Base-by-base conservation (phyloP, 2,329 filamentous ascomycete species). In the Fusarium verrucosum region DNA sequence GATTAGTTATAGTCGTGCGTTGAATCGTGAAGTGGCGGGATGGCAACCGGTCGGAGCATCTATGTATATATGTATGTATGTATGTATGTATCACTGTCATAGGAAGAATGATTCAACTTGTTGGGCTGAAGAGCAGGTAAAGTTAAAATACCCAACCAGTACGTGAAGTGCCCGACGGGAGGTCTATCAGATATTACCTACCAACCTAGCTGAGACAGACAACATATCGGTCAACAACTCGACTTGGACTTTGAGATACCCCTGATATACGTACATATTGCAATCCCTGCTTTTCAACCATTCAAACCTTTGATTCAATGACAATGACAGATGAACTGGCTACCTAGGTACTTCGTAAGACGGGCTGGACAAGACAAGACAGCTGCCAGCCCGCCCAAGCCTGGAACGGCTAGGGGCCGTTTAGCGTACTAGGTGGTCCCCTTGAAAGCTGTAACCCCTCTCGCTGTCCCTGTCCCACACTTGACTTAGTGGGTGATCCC, bases 331-430 rank as follows among this genome's bases (percentile, higher is more conserved):
- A 58, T 23, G 50, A 33, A 53, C 26, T 33, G 44, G 10, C 28
- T 25, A 38, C 20, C 37, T 38, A 45, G 10, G 25, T 46, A 25
- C 28, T 45, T 63, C 23, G 23, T 52, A 50, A 62, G 56, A 50
- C 23, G n/a, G 9, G 16, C 13, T 14, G 4, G 22, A n/a, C 52
- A 54, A 43, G 46, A 44, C 28, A 52, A 52, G 33, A 42, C 43
- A 44, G 37, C 32, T 51, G 25, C 63, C 60, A 56, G 50, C 53
- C 59, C 46, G 43, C 47, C 43, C 54, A 40, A 32, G 54, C 54
- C 45, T 67, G 59, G 63, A 67, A 67, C 63, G 53, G 58, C 33
- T 67, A 66, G 63, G 58, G 45, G 63, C 64, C 59, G 50, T 67
- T 66, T 66, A 66, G 63, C 43, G 63, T 36, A 30, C 25, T 61